A percentile compares a stretch with the other conserved stretches of the same genome.
Conservation (phyloP, 495 filamentous ascomycete genomes). For the Aspergillus homomorphus region DNA sequence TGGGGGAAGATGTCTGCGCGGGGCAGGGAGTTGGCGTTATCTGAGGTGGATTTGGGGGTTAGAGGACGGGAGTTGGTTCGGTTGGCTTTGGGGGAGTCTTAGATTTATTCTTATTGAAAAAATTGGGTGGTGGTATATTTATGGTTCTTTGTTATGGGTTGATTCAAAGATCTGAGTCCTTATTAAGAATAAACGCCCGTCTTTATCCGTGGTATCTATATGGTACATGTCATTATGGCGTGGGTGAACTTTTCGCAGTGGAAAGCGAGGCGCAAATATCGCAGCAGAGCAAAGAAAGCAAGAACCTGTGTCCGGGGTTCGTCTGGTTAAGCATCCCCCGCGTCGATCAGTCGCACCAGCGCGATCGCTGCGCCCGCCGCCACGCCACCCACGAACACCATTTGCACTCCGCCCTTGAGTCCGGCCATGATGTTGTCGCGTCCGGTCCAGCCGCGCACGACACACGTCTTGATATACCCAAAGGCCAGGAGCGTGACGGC, state of each 20-base stretch:
- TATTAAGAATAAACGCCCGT: neutral
- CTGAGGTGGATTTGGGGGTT: conserved; percentile 62
- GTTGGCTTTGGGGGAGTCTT: conserved; percentile 55
- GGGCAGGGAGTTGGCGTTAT: conserved; percentile 65
- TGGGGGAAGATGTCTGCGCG: conserved; percentile 76
- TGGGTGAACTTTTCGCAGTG: neutral
- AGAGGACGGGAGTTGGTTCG: conserved; percentile 55
- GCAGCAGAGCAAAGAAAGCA: too few relatives aligned
- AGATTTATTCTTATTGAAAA: conserved; percentile 12
- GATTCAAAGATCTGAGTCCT: neutral
- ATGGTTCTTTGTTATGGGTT: neutral
- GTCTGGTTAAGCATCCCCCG: conserved; percentile 14
- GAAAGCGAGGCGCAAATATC: neutral
- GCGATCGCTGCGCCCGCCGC: conserved; percentile 64
- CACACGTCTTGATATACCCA: conserved; percentile 67
- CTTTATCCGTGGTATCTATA: conserved; percentile 4
- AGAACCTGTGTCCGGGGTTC: neutral
- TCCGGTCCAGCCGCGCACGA: conserved; percentile 38
- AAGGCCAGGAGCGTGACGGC: conserved; percentile 65
- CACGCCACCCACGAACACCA: conserved; percentile 63
- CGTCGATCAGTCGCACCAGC: conserved; percentile 50
- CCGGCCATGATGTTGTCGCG: conserved; percentile 40
- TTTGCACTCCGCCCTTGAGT: conserved; percentile 54
- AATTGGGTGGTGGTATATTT: neutral
- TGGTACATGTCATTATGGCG: neutral